A percentile compares a stretch with the other conserved stretches of the same genome.
These are phyloP conservation scores for Massarina eburnea DNA, from an alignment of 2,329 filamentous ascomycete genomes.

Conservation along the genomic window DNA sequence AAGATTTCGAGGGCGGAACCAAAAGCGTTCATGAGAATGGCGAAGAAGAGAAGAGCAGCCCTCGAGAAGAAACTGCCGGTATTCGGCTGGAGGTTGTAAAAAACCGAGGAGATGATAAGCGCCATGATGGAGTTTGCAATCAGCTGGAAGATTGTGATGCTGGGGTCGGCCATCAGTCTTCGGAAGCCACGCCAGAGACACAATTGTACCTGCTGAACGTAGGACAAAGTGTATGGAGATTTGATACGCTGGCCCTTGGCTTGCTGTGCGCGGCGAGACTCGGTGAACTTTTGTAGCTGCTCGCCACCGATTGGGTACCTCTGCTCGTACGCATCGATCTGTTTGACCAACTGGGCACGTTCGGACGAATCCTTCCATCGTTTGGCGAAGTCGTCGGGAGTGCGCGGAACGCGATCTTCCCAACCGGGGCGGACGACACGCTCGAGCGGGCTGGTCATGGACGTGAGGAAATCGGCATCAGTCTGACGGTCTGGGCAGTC, in stretches of 20 bases:
- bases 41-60: constrained; percentile 82
- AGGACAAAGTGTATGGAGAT: constrained; percentile 83
- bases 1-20: constrained; percentile 80
- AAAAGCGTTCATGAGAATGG: constrained; percentile 84
- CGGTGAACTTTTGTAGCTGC: constrained; percentile 48
- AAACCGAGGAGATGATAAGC: constrained; percentile 77
- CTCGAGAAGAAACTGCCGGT: constrained; percentile 76
- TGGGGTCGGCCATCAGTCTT: constrained; percentile 75
- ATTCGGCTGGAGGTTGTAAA: constrained; percentile 70
- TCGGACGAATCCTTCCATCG: constrained; percentile 58
- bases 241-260: constrained; percentile 57
- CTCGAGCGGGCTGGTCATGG: constrained; percentile 61
- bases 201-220: constrained; percentile 71
- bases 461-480: constrained; percentile 75
- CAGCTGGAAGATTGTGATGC: constrained; percentile 67
- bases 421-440: constrained; percentile 49
- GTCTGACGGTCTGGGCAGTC: constrained; percentile 71
- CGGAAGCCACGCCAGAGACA: constrained; percentile 81
- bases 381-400: constrained; percentile 53
- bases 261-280: constrained; percentile 51
- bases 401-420: constrained; percentile 50
- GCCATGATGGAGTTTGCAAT: constrained; percentile 75
- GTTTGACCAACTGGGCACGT: constrained; percentile 45
- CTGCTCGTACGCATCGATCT: constrained; percentile 51
- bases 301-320: constrained; percentile 50